These are phyloP conservation scores for Calocybe gangraenosa DNA, from an alignment of 768 basidiomycete genomes.

Conservation along the genomic window DNA sequence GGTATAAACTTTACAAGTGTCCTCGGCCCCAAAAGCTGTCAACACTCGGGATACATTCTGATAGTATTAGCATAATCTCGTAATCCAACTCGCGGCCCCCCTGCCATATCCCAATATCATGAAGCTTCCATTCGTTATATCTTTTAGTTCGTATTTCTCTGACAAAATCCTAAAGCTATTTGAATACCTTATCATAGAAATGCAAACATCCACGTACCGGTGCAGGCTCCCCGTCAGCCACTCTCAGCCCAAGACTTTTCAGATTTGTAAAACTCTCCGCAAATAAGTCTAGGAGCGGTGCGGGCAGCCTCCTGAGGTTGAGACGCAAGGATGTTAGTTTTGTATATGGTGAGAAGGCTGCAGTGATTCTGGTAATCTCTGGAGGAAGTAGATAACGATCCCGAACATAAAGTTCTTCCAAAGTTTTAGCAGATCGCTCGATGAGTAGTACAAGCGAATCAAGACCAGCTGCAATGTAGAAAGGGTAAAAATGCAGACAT, in stretches of 20 bases:
- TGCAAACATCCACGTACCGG: constrained; percentile 6
- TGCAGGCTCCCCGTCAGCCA: constrained; percentile 22
- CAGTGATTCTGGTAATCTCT: constrained; percentile 25
- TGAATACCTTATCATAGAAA: constrained; percentile 2
- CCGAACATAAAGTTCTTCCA: constrained; percentile 32
- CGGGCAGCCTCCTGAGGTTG: constrained; percentile 28
- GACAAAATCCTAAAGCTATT: constrained; percentile 18
- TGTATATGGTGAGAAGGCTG: constrained; percentile 21
- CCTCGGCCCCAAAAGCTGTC: constrained; percentile 29
- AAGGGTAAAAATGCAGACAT: constrained; percentile 39
- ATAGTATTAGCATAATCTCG: constrained; percentile 26
- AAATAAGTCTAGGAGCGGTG: constrained; percentile 29
- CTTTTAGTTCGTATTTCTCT: constrained; percentile 22
- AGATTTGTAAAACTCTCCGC: constrained; percentile 27
- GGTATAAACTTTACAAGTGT: constrained; percentile 1
- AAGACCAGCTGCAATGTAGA: constrained; percentile 27
- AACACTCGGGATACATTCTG: constrained; percentile 30
- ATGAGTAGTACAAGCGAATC: constrained; percentile 29
- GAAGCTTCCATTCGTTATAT: constrained; percentile 31
- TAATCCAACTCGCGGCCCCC: constrained; percentile 27
- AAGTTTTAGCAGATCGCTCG: constrained; percentile 24
- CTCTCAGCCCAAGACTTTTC: constrained; percentile 25
- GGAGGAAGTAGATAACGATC: constrained; percentile 34
- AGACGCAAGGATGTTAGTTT: constrained; percentile 27
- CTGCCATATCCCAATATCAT: constrained; percentile 33